Evolutionary conservation across 1,284 basidiomycete species (phyloP), one percentile per base, ranked within the genome.

Genomic region (Apiotrichum akiyoshidainum): DNA sequence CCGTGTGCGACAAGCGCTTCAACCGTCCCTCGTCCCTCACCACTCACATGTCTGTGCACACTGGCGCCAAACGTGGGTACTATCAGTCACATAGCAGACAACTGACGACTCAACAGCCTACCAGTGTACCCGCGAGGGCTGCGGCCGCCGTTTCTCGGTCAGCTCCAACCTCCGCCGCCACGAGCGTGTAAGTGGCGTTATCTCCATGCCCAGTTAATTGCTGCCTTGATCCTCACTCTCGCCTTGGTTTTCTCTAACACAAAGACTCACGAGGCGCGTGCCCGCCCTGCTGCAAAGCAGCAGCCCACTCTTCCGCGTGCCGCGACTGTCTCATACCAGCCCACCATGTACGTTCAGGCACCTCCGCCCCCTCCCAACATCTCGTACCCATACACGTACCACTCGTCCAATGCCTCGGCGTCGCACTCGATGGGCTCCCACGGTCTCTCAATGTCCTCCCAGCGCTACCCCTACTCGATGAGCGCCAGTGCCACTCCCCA

Each of bases 31-130:
- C 84, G 54, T 84, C 84, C 14, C 77, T 87, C 46, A 77, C 77
- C 40, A 86, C 86, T 2, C 86, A 87, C 65, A 86, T 86, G 85
- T 83, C 85, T 52, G 83, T 82, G 6, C 86, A 87, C 66, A 84
- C 82, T 6, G 85, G 86, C 17, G 81, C 80, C 8, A 85, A 82
- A 70, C 86, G 86, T 87, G 72, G 62, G 80, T 55, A 31, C 45
- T n/a, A n/a, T n/a, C n/a, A 45, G 11, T 41, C 10, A 0, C 17
- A 19, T 4, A 35, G 8, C 1, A 16, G 5, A 10, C 21, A 16
- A 21, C 57, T 61, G 14, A 56, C 61, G n/a, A n/a, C n/a, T n/a
- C n/a, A 54, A 54, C 59, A 86, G 84, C 84, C 10, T 84, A 78
- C 65, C 78, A 79, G 52, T 87, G 85, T 64, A 72, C 70, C 0